These are phyloP conservation scores for Nakaseomyces sp. DNA, from an alignment of 1,139 yeast genomes.

Conservation along the genomic window DNA sequence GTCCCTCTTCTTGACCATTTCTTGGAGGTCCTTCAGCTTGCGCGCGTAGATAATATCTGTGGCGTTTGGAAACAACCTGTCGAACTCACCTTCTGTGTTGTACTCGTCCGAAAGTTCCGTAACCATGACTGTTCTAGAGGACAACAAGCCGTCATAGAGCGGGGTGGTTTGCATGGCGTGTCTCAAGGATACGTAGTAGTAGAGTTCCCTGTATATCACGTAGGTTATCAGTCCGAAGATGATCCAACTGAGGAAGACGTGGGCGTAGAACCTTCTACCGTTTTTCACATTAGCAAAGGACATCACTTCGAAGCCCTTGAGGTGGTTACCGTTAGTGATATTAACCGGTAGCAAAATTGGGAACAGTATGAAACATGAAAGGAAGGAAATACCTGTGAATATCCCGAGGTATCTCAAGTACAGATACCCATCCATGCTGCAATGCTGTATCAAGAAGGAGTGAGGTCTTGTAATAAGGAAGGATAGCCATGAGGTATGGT, in stretches of 20 bases:
- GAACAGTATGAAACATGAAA: slow-evolving; percentile 60
- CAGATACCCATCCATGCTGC: slow-evolving; percentile 85
- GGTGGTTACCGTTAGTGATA: slow-evolving; percentile 64
- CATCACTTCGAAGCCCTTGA: slow-evolving; percentile 49
- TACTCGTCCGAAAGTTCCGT: slow-evolving; percentile 50
- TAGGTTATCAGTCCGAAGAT: slow-evolving; percentile 52
- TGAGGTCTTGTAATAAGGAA: slow-evolving; percentile 49
- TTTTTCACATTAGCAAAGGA: slow-evolving; percentile 56
- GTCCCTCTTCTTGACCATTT: slow-evolving; percentile 48
- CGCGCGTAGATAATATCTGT: slow-evolving; percentile 55
- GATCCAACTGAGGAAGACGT: slow-evolving; percentile 62
- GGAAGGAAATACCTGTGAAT: slow-evolving; percentile 46
- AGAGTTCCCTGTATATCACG: slow-evolving; percentile 61
- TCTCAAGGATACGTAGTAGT: slow-evolving; percentile 57
- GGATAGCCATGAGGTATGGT: slow-evolving; percentile 49
- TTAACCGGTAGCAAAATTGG: slow-evolving; percentile 82
- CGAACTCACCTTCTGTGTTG: slow-evolving; percentile 44
- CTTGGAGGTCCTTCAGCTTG: slow-evolving; percentile 44
- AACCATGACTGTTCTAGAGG: slow-evolving; percentile 59
- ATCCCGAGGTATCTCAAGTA: slow-evolving; percentile 69
- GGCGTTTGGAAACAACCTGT: slow-evolving; percentile 52
- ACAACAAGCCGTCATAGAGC: slow-evolving; percentile 53
- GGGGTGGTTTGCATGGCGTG: slow-evolving; percentile 65
- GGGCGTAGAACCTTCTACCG: slow-evolving; percentile 58
- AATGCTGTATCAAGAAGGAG: slow-evolving; percentile 60